Conservation (phyloP, 345 rosid species). For the Cardamine resedifolia region DNA sequence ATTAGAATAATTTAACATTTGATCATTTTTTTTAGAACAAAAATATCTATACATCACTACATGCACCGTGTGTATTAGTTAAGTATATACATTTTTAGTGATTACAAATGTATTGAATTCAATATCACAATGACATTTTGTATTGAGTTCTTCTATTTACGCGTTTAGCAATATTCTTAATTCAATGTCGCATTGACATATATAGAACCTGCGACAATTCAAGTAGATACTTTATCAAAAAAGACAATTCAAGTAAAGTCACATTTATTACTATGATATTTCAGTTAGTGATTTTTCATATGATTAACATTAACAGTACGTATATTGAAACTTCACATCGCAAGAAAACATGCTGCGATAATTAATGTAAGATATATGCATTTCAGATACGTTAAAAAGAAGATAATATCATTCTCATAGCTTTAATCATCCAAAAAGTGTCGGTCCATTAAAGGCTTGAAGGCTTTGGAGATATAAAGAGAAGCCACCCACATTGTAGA, state of each 20-base stretch:
- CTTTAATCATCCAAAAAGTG: slow-evolving; percentile 38
- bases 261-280: neutral
- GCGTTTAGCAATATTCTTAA: neutral
- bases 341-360: slow-evolving; percentile 14
- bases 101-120: neutral
- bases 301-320: neutral
- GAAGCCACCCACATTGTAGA: slow-evolving; percentile 35
- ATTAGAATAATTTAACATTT: neutral
- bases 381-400: slow-evolving; percentile 31
- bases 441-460: slow-evolving; percentile 36
- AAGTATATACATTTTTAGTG: neutral
- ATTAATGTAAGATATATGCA: neutral
- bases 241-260: neutral
- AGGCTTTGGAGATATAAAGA: slow-evolving; percentile 38
- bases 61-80: neutral
- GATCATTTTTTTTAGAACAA: slow-evolving; percentile 4
- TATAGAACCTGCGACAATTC: neutral
- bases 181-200: neutral
- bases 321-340: neutral
- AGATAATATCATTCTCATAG: slow-evolving; percentile 36
- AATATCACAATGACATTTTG: neutral
- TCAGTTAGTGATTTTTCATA: neutral
- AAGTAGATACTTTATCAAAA: neutral
- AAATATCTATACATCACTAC: slow-evolving; percentile 6
- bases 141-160: neutral